Conservation (phyloP, 2,329 filamentous ascomycete species). For the Claviceps sorghi region DNA sequence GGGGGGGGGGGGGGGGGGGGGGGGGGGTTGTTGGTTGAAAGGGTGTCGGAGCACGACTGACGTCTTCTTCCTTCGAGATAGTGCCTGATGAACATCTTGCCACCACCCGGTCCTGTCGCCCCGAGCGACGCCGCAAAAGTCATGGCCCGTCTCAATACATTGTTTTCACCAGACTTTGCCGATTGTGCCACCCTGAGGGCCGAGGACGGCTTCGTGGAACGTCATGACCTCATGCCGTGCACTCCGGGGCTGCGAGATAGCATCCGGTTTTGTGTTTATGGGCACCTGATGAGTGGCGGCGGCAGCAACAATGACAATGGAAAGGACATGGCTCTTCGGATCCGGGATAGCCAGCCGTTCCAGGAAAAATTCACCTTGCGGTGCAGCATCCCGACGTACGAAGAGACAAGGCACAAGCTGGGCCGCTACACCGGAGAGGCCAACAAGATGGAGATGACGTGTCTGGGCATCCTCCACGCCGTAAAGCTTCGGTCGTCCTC, state of each 20-base stretch:
- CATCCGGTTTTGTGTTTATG: slow-evolving; percentile 21
- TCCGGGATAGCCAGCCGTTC: slow-evolving; percentile 12
- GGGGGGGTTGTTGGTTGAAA: too few relatives aligned
- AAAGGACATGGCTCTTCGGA: slow-evolving; percentile 7
- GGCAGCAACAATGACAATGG: not conserved
- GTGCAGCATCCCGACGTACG: slow-evolving; percentile 19
- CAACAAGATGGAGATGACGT: slow-evolving; percentile 20
- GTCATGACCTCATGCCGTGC: slow-evolving; percentile 15
- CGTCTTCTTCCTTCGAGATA: not conserved
- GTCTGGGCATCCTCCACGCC: slow-evolving; percentile 12
- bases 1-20: too few relatives aligned
- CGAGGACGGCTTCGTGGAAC: slow-evolving; percentile 7
- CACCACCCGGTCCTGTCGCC: slow-evolving; percentile 2
- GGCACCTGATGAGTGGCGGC: slow-evolving; percentile 17
- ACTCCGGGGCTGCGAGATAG: slow-evolving; percentile 19
- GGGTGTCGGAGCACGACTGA: not conserved
- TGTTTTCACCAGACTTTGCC: slow-evolving; percentile 17
- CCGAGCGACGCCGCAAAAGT: slow-evolving; percentile 10
- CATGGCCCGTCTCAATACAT: slow-evolving; percentile 22
- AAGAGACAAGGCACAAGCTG: slow-evolving; percentile 15
- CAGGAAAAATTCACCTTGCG: slow-evolving; percentile 18
- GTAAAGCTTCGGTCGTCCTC: slow-evolving; percentile 5
- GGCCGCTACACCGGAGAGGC: slow-evolving; percentile 19
- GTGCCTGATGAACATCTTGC: slow-evolving; percentile 2
- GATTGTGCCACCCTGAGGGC: slow-evolving; percentile 9